phyloP scores from a whole-genome alignment of 352 stramenopile species.

The Pythium scleroteichum region DNA sequence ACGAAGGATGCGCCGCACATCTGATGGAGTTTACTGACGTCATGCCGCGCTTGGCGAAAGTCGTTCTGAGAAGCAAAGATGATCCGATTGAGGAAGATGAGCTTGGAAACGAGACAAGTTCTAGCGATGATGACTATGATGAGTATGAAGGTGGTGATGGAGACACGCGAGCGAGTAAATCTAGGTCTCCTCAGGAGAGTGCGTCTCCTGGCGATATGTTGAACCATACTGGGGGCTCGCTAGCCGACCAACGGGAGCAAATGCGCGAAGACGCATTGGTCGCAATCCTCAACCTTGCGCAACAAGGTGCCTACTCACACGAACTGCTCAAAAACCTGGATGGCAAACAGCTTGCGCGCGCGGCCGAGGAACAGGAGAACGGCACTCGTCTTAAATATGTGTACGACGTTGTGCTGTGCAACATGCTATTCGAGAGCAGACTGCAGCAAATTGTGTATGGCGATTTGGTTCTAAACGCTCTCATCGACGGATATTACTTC shows the following conservation, averaged over 20 bases:
- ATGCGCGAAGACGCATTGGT: conserved; percentile 68
- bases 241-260: conserved; percentile 33
- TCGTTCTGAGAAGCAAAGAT: conserved; percentile 26
- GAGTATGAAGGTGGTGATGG: conserved; percentile 13
- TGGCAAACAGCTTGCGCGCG: conserved; percentile 47
- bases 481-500: conserved; percentile 63
- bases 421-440: conserved; percentile 66
- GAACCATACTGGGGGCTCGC: neutral
- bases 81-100: conserved; percentile 1
- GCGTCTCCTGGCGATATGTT: neutral
- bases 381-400: conserved; percentile 57
- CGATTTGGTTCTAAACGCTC: conserved; percentile 47
- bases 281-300: conserved; percentile 64
- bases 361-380: conserved; percentile 35
- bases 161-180: neutral
- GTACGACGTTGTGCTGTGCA: conserved; percentile 62
- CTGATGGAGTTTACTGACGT: conserved; percentile 66
- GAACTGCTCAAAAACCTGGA: conserved; percentile 61
- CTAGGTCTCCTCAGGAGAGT: neutral
- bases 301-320: conserved; percentile 42
- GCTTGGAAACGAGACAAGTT: neutral
- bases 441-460: conserved; percentile 68
- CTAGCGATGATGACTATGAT: conserved; percentile 6
- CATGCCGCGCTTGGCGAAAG: conserved; percentile 42
- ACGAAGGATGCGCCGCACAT: conserved; percentile 40